Evolutionary conservation across 208 protist genomes (phyloP).

Genomic region (Trypanosoma theileri): DNA sequence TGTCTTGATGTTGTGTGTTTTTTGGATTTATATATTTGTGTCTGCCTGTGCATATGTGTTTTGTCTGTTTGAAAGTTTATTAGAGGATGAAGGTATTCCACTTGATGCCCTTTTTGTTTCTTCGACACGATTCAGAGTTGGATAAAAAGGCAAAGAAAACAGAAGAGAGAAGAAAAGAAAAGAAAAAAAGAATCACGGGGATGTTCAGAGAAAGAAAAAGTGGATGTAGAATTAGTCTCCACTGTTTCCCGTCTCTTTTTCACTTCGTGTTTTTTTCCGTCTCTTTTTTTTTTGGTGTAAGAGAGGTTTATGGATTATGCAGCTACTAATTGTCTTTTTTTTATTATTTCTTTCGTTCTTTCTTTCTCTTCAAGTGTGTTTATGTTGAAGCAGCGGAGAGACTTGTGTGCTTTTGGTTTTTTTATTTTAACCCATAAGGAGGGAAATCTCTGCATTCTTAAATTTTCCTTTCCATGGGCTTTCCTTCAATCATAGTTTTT

Average conservation of each 20-base stretch:
- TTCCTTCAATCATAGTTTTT: constrained; percentile 3
- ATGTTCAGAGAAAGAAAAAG: too few species aligned
- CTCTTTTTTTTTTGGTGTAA: background rate
- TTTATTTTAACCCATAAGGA: background rate
- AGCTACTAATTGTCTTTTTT: constrained; percentile 9
- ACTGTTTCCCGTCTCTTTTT: background rate
- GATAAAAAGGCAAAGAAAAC: too few species aligned
- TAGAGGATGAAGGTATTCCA: too few species aligned
- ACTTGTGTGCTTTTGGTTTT: background rate
- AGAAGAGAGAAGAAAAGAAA: too few species aligned
- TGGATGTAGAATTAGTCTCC: too few species aligned
- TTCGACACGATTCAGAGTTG: too few species aligned
- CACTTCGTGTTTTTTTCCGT: background rate
- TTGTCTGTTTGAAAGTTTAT: too few species aligned
- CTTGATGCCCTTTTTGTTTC: too few species aligned
- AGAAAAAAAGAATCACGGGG: too few species aligned
- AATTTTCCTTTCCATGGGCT: constrained; percentile 3
- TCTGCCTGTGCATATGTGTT: background rate
- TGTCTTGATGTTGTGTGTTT: background rate
- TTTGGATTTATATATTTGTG: background rate
- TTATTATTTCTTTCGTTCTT: background rate
- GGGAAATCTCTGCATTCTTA: background rate
- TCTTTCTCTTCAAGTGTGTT: constrained; percentile 1
- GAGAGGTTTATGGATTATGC: background rate
- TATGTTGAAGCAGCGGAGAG: constrained; percentile 2